A percentile compares a stretch with the other conserved stretches of the same genome.
Evolutionary conservation across 2,329 filamentous ascomycete genomes (phyloP).

Genomic region (Xylaria hypoxylon): DNA sequence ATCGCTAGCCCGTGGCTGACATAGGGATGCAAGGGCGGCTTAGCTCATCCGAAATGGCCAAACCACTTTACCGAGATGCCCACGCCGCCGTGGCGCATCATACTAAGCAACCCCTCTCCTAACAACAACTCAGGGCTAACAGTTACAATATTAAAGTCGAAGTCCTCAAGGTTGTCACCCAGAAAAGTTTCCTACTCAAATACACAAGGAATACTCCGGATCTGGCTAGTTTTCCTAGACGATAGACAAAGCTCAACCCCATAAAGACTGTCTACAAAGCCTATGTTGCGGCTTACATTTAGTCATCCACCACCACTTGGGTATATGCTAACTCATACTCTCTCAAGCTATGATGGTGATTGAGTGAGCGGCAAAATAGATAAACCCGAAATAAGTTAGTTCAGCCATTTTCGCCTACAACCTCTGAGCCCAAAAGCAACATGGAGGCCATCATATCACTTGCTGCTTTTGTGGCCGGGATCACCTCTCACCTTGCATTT

Average conservation of each 20-base stretch:
- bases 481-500: constrained; percentile 23
- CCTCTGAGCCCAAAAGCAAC: neutral
- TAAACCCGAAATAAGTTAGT: neutral
- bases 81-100: too few relatives aligned
- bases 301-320: neutral
- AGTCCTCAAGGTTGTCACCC: too few relatives aligned
- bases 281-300: constrained; percentile 1
- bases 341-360: neutral
- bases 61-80: too few relatives aligned
- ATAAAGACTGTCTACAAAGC: neutral
- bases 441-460: constrained; percentile 8
- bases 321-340: neutral
- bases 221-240: neutral
- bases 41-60: too few relatives aligned
- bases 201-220: neutral
- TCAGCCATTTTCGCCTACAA: neutral
- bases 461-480: constrained; percentile 17
- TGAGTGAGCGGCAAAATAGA: neutral
- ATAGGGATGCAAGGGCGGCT: too few relatives aligned
- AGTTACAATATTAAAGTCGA: too few relatives aligned
- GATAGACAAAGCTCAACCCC: neutral
- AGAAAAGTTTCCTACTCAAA: neutral
- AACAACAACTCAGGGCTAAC: too few relatives aligned
- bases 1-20: too few relatives aligned
- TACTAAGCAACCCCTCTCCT: neutral